phyloP scores from a whole-genome alignment of 2,329 filamentous ascomycete species.

The Nemania serpens region DNA sequence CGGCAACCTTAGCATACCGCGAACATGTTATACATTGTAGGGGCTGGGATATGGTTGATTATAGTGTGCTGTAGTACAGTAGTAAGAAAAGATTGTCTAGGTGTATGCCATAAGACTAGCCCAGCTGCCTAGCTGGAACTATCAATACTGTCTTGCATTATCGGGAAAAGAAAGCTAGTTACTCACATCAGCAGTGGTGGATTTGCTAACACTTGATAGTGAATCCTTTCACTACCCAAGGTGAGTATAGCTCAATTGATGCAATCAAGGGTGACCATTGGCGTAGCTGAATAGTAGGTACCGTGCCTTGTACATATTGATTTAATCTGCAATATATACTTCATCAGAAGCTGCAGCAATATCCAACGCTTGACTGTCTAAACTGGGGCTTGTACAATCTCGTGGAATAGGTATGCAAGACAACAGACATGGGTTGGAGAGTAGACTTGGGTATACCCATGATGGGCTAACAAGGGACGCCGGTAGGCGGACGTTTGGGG shows the following conservation, averaged over 20 bases:
- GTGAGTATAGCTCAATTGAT: neutral
- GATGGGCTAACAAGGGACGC: neutral
- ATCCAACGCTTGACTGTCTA: neutral
- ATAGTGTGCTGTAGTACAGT: neutral
- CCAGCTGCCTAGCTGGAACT: neutral
- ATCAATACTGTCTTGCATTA: neutral
- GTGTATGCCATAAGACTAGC: neutral
- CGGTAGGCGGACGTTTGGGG: neutral
- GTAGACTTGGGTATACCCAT: neutral
- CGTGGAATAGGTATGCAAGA: conserved; percentile 7
- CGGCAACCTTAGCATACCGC: neutral
- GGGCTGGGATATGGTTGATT: neutral
- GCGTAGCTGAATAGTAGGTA: neutral
- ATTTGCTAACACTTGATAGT: conserved; percentile 3
- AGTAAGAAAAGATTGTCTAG: neutral
- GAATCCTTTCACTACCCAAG: conserved; percentile 9
- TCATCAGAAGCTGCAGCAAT: neutral
- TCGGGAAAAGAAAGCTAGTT: neutral
- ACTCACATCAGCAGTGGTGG: neutral
- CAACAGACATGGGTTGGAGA: neutral
- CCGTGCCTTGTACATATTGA: no score
- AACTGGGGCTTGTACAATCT: neutral
- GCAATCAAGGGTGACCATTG: neutral
- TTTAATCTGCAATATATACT: neutral
- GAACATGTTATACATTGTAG: neutral